These are phyloP conservation scores for Lactuca sativa DNA, from an alignment of 129 eudicot genomes.

Conservation along the genomic window DNA sequence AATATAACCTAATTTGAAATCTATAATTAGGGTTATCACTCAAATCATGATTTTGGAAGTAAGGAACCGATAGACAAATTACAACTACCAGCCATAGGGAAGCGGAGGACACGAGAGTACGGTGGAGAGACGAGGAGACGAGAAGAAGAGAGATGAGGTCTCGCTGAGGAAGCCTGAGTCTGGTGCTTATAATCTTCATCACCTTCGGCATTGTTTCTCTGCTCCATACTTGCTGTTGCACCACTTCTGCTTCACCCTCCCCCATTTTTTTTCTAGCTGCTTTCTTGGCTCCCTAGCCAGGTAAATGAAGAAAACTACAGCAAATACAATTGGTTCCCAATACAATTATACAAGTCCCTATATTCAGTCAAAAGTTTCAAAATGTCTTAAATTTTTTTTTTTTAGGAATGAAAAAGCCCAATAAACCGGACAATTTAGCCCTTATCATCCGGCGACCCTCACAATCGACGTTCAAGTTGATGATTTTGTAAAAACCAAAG, in stretches of 20 bases:
- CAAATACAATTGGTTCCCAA: too few relatives aligned
- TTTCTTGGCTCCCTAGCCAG: background rate
- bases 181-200: slow-evolving; percentile 66
- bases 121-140: slow-evolving; percentile 61
- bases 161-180: slow-evolving; percentile 62
- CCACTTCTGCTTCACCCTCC: slow-evolving; percentile 14
- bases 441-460: too few relatives aligned
- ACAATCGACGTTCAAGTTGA: too few relatives aligned
- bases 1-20: background rate
- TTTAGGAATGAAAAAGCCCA: too few relatives aligned
- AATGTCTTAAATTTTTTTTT: too few relatives aligned
- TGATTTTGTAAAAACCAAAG: too few relatives aligned
- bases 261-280: slow-evolving; percentile 13
- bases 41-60: background rate
- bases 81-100: slow-evolving; percentile 78
- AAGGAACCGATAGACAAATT: background rate
- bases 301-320: background rate
- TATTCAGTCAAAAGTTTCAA: too few relatives aligned
- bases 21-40: slow-evolving; percentile 2
- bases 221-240: slow-evolving; percentile 52
- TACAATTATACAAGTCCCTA: too few relatives aligned
- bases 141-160: slow-evolving; percentile 71
- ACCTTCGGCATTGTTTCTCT: slow-evolving; percentile 69
- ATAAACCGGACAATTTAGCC: too few relatives aligned
- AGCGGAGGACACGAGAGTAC: slow-evolving; percentile 64